phyloP scores from a whole-genome alignment of 495 filamentous ascomycete species.

The Pyrenopolyporus hunteri region DNA sequence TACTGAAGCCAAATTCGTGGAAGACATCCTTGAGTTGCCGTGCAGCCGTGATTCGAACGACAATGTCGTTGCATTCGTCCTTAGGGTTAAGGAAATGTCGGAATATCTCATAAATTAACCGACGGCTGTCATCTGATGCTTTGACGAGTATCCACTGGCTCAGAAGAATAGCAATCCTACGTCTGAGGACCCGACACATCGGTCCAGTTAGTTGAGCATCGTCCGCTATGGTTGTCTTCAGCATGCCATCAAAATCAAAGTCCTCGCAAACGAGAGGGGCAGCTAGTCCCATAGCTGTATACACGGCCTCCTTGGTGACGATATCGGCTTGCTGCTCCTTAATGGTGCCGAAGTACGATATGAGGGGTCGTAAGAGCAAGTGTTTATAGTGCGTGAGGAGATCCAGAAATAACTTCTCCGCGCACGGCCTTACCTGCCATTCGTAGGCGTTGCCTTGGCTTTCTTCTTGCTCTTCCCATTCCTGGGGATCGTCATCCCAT shows the following conservation, averaged over 20 bases:
- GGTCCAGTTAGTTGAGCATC: conserved; percentile 79
- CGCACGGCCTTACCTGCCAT: conserved; percentile 85
- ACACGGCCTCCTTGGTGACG: conserved; percentile 87
- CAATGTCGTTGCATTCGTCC: conserved; percentile 83
- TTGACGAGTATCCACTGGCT: conserved; percentile 88
- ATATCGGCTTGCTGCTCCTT: conserved; percentile 72
- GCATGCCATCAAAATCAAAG: conserved; percentile 82
- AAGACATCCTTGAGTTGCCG: conserved; percentile 77
- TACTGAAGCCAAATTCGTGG: conserved; percentile 82
- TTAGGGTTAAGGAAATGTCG: conserved; percentile 80
- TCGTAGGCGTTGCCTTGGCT: conserved; percentile 81
- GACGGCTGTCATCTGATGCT: conserved; percentile 63
- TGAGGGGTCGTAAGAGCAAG: conserved; percentile 73
- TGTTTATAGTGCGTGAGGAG: conserved; percentile 85
- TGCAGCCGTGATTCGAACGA: conserved; percentile 90
- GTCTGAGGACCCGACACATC: conserved; percentile 83
- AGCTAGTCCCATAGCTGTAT: conserved; percentile 87
- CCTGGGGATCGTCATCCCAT: conserved; percentile 91
- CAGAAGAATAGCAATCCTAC: conserved; percentile 84
- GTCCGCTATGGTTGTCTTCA: conserved; percentile 72
- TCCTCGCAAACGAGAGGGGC: conserved; percentile 70
- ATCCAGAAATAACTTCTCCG: conserved; percentile 92
- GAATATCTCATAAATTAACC: conserved; percentile 87
- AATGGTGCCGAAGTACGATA: conserved; percentile 77
- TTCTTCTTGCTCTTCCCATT: conserved; percentile 88